Evolutionary conservation across 2,329 filamentous ascomycete genomes (phyloP), one percentile per base, ranked within the genome.

Genomic region (Aspergillus nomiae): DNA sequence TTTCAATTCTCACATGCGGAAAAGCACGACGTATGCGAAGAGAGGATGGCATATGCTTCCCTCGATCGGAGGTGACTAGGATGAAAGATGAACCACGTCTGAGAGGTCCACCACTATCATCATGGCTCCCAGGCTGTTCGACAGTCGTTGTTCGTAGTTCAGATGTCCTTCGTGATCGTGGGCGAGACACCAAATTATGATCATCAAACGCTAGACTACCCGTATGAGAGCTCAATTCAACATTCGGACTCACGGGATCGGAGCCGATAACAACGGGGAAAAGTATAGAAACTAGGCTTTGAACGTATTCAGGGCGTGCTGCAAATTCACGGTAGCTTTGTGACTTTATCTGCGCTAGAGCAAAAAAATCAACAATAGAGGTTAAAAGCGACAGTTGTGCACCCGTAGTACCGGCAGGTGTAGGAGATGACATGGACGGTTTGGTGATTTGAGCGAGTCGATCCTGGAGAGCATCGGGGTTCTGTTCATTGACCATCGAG

Each of bases 51-150:
- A 81, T 79, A 57, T 86, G 79, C 11, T 85, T 84, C 0, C 85
- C 82, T 61, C 87, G 86, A 61, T 91, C 87, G 3, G 91, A 86
- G 7, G 91, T 93, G 26, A 99, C 84, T 1, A 99, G 85, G 34
- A 98, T 89, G 74, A 98, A 99, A 0, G 94, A 97, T 0, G 94
- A 97, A 1, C 92, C 90, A 69, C 94, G 88, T 38, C 90, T 88
- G 30, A 96, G 82, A 24, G 89, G 87, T 8, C 88, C 86, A 0
- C 89, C 87, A 64, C 84, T 76, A 45, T 78, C 72, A 30, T 75
- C 71, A 12, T 69, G 78, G 21, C 80, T 83, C 16, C 82, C 81
- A 41, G 84, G 60, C 77, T 79, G 59, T 77, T 85, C 55, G 77
- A 87, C 84, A 6, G 86, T 89, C 21, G 88, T 87, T 4, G 92